Percentiles rank a stretch among this genome's conserved stretches.
Conservation (phyloP, 192 early-diverging fungal species). For the Chytriomyces hyalinus region DNA sequence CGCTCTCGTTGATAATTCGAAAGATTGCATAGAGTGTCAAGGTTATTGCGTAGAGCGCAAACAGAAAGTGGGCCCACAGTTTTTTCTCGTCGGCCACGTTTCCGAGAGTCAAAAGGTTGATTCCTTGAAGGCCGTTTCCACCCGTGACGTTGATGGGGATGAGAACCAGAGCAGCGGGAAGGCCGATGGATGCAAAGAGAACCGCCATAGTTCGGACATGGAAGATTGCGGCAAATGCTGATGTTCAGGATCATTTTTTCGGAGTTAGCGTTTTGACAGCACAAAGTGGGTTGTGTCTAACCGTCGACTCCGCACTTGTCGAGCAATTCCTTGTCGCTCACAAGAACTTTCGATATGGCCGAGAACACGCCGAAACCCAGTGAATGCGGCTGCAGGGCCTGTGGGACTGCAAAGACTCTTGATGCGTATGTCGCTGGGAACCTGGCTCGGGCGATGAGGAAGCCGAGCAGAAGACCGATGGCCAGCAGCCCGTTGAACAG, state of each 20-base stretch:
- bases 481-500: constrained; percentile 69
- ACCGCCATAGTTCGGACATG: constrained; percentile 72
- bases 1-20: constrained; percentile 63
- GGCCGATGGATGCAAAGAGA: constrained; percentile 63
- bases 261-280: too few relatives aligned
- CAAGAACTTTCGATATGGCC: background rate
- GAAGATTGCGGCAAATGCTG: constrained; percentile 76
- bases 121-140: constrained; percentile 51
- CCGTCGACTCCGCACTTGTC: background rate
- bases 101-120: constrained; percentile 71
- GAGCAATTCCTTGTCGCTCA: constrained; percentile 24
- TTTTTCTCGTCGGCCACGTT: constrained; percentile 62
- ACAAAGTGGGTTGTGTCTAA: background rate
- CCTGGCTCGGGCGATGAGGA: constrained; percentile 69
- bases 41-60: constrained; percentile 28
- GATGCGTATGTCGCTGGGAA: constrained; percentile 75
- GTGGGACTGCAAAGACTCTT: constrained; percentile 67
- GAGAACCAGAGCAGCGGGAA: constrained; percentile 65
- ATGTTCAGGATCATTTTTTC: too few relatives aligned
- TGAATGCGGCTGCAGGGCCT: constrained; percentile 46
- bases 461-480: constrained; percentile 59
- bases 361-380: background rate
- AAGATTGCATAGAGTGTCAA: constrained; percentile 55
- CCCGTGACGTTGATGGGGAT: constrained; percentile 73
- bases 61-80: constrained; percentile 75